phyloP scores from a whole-genome alignment of 495 filamentous ascomycete genomes.

The Trichoderma erinaceum region DNA sequence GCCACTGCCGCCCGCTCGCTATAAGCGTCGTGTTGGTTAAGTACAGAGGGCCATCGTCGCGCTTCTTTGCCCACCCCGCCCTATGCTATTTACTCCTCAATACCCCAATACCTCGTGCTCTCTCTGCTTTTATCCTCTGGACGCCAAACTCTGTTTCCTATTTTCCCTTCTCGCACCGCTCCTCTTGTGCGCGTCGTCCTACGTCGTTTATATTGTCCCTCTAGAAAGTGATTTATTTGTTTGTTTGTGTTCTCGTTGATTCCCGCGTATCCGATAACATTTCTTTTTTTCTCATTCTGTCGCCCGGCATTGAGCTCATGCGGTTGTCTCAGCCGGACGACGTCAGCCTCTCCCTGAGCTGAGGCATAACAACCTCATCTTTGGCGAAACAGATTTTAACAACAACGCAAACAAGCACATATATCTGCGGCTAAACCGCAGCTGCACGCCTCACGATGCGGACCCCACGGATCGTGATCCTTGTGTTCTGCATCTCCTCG shows the following conservation, averaged over 20 bases:
- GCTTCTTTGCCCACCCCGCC: background rate
- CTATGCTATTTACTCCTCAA: background rate
- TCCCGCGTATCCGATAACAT: background rate
- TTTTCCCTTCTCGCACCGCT: background rate
- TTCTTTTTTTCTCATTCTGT: background rate
- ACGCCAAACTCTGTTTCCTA: background rate
- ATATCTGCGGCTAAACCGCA: background rate
- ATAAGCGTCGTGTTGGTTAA: background rate
- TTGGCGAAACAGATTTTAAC: background rate
- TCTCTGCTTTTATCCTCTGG: background rate
- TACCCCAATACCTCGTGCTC: background rate
- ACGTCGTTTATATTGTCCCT: background rate
- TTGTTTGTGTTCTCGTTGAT: background rate
- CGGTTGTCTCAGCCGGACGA: conserved; percentile 2
- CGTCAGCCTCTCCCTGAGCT: conserved; percentile 11
- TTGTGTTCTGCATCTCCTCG: conserved; percentile 40
- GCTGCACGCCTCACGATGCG: conserved; percentile 33
- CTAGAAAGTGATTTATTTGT: background rate
- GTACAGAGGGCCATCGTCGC: background rate
- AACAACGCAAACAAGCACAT: background rate
- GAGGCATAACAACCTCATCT: background rate
- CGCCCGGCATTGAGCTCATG: conserved; percentile 6
- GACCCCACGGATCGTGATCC: conserved; percentile 39
- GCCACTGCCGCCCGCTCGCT: background rate
- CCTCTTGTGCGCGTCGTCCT: background rate